Percentiles rank a stretch among this genome's conserved stretches.
phyloP scores from a whole-genome alignment of 257 asterid genomes.

The Leptodermis oblonga region DNA sequence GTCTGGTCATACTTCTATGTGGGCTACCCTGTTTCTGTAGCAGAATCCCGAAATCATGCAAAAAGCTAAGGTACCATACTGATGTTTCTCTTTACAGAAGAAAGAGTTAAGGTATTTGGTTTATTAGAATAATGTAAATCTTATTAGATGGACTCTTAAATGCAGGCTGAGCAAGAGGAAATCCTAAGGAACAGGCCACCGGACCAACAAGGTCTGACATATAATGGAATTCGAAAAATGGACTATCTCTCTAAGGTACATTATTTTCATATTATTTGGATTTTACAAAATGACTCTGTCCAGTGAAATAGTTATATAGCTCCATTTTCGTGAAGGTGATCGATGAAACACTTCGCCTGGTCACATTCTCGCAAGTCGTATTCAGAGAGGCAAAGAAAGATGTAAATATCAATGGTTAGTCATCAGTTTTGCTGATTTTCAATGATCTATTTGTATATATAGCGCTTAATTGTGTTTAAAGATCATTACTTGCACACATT shows the following conservation, averaged over 20 bases:
- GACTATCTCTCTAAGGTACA: conserved; percentile 73
- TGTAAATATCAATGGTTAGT: conserved; percentile 49
- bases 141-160: neutral
- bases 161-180: conserved; percentile 79
- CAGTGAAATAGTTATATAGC: neutral
- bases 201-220: conserved; percentile 53
- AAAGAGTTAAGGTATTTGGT: no score
- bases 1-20: conserved; percentile 81
- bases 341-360: conserved; percentile 71
- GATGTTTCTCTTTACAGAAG: no score
- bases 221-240: conserved; percentile 71
- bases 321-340: conserved; percentile 36
- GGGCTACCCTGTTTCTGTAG: conserved; percentile 72
- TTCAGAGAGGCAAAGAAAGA: conserved; percentile 82
- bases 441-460: no score
- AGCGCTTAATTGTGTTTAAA: no score
- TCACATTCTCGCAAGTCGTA: conserved; percentile 74
- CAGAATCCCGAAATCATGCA: conserved; percentile 52
- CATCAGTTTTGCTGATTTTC: no score
- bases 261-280: neutral
- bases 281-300: neutral
- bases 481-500: no score
- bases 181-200: conserved; percentile 58
- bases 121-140: no score
- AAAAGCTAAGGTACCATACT: conserved; percentile 88